phyloP scores from a whole-genome alignment of 331 rosid species.

The Rosa hybrid region DNA sequence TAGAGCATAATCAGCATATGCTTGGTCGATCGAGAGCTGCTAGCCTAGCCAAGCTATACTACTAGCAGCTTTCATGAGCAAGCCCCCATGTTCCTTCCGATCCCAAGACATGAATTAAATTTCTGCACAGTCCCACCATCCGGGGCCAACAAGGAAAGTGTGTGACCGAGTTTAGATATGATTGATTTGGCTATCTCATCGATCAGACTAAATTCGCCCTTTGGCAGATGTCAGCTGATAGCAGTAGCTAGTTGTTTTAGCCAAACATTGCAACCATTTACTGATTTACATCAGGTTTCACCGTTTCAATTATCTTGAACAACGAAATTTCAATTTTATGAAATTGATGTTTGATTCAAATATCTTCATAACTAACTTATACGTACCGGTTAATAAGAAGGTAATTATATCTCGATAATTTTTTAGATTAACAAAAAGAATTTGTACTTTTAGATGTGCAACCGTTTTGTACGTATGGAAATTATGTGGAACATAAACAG shows the following conservation, averaged over 20 bases:
- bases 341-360: too few species aligned
- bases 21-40: background rate
- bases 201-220: conserved; percentile 1
- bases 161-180: conserved; percentile 29
- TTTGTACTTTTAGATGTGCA: too few species aligned
- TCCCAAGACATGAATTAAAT: conserved; percentile 21
- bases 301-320: too few species aligned
- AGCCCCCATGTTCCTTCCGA: conserved; percentile 25
- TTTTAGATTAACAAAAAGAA: too few species aligned
- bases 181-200: conserved; percentile 27
- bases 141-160: conserved; percentile 39
- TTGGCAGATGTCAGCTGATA: background rate
- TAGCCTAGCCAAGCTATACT: background rate
- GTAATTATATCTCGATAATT: too few species aligned
- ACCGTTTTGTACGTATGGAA: too few species aligned
- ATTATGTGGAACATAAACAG: too few species aligned
- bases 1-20: background rate
- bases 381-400: too few species aligned
- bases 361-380: too few species aligned
- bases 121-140: conserved; percentile 37
- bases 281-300: background rate
- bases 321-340: too few species aligned
- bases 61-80: conserved; percentile 18
- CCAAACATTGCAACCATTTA: background rate
- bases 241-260: background rate